Conservation (phyloP, 305 asterid species). For the Fraxinus platypoda region DNA sequence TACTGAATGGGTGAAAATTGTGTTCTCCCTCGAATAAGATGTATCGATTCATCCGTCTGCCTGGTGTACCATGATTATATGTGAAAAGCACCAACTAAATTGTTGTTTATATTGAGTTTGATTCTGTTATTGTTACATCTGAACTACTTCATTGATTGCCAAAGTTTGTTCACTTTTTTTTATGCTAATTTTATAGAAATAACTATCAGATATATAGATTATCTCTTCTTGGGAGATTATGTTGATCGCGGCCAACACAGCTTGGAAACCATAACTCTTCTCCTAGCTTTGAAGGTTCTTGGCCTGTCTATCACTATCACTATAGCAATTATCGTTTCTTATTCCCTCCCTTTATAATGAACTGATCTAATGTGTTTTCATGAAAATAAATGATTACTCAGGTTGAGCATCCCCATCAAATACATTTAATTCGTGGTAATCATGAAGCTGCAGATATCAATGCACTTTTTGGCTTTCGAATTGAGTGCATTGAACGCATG, state of each 20-base stretch:
- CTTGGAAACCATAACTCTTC: conserved; percentile 94
- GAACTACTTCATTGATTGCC: neutral
- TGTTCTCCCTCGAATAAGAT: neutral
- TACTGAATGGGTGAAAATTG: neutral
- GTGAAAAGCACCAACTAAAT: neutral
- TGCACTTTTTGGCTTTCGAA: conserved; percentile 94
- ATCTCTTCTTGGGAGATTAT: conserved; percentile 97
- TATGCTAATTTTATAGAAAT: conserved; percentile 35
- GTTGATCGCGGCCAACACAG: conserved; percentile 99
- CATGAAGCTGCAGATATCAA: conserved; percentile 99
- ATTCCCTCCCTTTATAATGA: conserved; percentile 9
- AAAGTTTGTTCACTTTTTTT: conserved; percentile 2
- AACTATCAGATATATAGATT: conserved; percentile 82
- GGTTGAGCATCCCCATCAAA: conserved; percentile 84
- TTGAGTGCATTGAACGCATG: conserved; percentile 75
- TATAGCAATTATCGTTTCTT: conserved; percentile 14
- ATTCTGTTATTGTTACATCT: neutral
- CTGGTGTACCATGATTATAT: neutral
- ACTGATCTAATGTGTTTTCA: conserved; percentile 22
- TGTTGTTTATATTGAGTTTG: neutral
- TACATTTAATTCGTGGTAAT: conserved; percentile 97
- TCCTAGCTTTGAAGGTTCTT: conserved; percentile 86
- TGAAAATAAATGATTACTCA: conserved; percentile 26
- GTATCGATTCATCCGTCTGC: neutral
- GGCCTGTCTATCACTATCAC: conserved; percentile 23